Evolutionary conservation across 495 filamentous ascomycete genomes (phyloP), one percentile per base, ranked within the genome.

Genomic region (Penicillium robsamsonii): DNA sequence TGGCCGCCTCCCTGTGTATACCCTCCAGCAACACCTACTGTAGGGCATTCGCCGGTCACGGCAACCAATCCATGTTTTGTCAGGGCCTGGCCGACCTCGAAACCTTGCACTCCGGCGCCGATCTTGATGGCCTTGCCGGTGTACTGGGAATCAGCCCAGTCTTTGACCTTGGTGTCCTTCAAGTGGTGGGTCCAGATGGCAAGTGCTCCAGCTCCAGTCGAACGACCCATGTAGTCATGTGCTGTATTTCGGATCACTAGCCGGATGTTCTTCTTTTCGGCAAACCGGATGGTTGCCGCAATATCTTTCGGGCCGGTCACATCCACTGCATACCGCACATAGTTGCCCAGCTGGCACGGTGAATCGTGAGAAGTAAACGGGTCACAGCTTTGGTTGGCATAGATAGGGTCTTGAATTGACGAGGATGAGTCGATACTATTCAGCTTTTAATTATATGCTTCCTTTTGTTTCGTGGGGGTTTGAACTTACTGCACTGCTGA

Each of bases 241-340:
- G 84, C 84, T 0, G 83, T 84, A 61, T 86, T 86, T 38, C 81
- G 84, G 42, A 88, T 73, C 10, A 82, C 73, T 35, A 70, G 44
- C 7, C 64, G 61, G 11, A 71, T 48, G 27, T 69, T 67, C 15
- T 67, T 43, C 29, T 46, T 37, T 13, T 48, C 56, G 1, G 64
- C 66, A 49, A 71, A 71, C 2, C 37, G 56, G 29, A 75, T 64
- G 2, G 60, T 60, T 25, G 58, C 41, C 47, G 85, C 82, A 58
- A 75, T 62, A 46, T 79, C 59, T 2, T 24, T 49, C 8, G 62
- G 25, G 4, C 25, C 58, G 1, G 64, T 65, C 3, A 64, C 73
- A 35, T 66, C 60, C 11, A 69, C 64, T 0, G 75, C 71, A 52
- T 86, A 74, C 6, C 25, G 25, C 25, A 27, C 25, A 27, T 27